Conservation (phyloP, 257 asterid genomes). For the Asclepias syriaca region DNA sequence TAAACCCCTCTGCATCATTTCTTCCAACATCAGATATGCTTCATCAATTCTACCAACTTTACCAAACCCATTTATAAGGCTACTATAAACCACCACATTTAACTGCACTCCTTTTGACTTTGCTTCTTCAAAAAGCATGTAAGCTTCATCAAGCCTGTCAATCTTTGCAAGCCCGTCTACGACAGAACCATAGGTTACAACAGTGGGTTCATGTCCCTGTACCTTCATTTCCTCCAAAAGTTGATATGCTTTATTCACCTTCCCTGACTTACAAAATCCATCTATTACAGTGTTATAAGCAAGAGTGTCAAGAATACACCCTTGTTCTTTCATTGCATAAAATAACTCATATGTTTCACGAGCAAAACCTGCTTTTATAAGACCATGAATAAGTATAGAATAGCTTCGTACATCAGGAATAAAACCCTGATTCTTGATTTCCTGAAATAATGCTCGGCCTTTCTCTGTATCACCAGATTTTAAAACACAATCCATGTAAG, state of each 20-base stretch:
- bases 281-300: constrained; percentile 87
- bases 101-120: constrained; percentile 63
- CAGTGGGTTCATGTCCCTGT: constrained; percentile 74
- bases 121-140: constrained; percentile 99
- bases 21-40: constrained; percentile 90
- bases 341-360: constrained; percentile 78
- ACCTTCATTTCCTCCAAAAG: constrained; percentile 90
- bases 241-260: constrained; percentile 95
- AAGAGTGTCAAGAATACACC: constrained; percentile 72
- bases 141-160: constrained; percentile 93
- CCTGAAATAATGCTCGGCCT: constrained; percentile 76
- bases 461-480: constrained; percentile 80
- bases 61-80: constrained; percentile 92
- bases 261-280: constrained; percentile 91
- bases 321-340: constrained; percentile 85
- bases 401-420: constrained; percentile 82
- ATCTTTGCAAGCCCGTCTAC: constrained; percentile 97
- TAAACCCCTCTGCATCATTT: constrained; percentile 76
- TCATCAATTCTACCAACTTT: constrained; percentile 95
- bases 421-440: constrained; percentile 54
- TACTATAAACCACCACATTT: constrained; percentile 71
- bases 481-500: constrained; percentile 84
- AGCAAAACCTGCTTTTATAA: constrained; percentile 82
- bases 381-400: constrained; percentile 85
- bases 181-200: constrained; percentile 85